Conservation (phyloP, 805 yeast species). For the Citeromyces matritensis region DNA sequence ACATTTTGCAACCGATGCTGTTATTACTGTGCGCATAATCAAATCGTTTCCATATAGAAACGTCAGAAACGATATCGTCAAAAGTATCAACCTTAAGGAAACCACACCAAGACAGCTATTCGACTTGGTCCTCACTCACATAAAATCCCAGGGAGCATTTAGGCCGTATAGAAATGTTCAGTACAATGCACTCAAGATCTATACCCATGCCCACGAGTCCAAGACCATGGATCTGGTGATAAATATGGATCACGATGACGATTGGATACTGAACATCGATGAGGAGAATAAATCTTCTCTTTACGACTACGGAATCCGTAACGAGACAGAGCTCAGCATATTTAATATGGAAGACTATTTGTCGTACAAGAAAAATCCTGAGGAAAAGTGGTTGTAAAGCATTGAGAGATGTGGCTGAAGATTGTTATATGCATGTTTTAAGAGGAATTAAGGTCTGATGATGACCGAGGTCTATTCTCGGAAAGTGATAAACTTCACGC, state of each 20-base stretch:
- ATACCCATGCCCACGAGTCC: constrained; percentile 90
- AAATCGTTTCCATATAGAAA: constrained; percentile 89
- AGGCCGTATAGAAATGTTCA: constrained; percentile 72
- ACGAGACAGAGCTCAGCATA: constrained; percentile 87
- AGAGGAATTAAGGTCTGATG: too few species aligned
- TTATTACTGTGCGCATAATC: constrained; percentile 72
- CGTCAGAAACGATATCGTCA: constrained; percentile 60
- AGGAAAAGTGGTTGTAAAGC: constrained; percentile 75
- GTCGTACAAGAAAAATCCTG: constrained; percentile 66
- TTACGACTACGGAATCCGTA: constrained; percentile 43
- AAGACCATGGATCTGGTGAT: constrained; percentile 88
- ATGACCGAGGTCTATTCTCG: too few species aligned
- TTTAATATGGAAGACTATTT: constrained; percentile 57
- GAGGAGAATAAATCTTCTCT: constrained; percentile 22
- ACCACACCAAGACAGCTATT: constrained; percentile 55
- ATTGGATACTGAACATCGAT: constrained; percentile 42
- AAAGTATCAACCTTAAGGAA: constrained; percentile 51
- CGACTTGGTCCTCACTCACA: constrained; percentile 27
- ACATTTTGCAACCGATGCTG: constrained; percentile 37
- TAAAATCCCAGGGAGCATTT: constrained; percentile 44
- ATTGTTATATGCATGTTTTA: too few species aligned
- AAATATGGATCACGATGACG: constrained; percentile 72
- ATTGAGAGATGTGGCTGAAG: too few species aligned
- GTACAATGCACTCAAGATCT: constrained; percentile 68
- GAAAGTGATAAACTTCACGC: too few species aligned